A percentile compares a stretch with the other conserved stretches of the same genome.
Conservation (phyloP, 2,329 filamentous ascomycete genomes). For the Tolypocladium nubicola region DNA sequence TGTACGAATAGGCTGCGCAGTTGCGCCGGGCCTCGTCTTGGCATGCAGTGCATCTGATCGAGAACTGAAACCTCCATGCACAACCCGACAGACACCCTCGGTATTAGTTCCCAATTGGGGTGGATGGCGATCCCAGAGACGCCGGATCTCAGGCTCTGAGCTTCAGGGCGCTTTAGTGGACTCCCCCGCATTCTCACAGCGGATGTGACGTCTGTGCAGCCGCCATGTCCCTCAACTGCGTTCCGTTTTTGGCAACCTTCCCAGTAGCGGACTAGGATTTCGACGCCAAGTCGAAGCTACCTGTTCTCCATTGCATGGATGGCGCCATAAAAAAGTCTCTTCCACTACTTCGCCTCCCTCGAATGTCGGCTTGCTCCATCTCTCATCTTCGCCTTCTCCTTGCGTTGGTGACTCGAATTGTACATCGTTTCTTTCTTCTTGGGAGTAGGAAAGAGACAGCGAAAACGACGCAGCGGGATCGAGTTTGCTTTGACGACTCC, state of each 20-base stretch:
- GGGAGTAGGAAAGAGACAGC: background rate
- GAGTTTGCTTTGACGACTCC: background rate
- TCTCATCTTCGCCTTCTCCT: background rate
- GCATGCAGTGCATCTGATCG: background rate
- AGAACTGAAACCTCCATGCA: background rate
- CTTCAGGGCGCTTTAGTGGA: background rate
- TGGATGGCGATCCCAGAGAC: too few species aligned
- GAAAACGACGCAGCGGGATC: background rate
- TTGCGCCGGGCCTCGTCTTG: background rate
- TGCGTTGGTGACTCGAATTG: background rate
- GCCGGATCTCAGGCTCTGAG: background rate
- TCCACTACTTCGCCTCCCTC: background rate
- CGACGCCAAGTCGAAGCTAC: background rate
- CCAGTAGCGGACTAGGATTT: background rate
- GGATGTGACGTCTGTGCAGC: background rate
- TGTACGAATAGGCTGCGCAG: too few species aligned
- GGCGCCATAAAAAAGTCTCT: background rate
- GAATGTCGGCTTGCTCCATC: background rate
- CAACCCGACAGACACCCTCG: too few species aligned
- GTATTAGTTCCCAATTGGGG: too few species aligned
- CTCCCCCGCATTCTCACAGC: background rate
- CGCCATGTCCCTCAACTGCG: background rate
- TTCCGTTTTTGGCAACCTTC: background rate
- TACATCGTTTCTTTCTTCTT: background rate
- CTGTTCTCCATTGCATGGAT: background rate